A percentile compares a stretch with the other conserved stretches of the same genome.
Conservation (phyloP, 768 basidiomycete genomes). For the Scleroderma bovista region DNA sequence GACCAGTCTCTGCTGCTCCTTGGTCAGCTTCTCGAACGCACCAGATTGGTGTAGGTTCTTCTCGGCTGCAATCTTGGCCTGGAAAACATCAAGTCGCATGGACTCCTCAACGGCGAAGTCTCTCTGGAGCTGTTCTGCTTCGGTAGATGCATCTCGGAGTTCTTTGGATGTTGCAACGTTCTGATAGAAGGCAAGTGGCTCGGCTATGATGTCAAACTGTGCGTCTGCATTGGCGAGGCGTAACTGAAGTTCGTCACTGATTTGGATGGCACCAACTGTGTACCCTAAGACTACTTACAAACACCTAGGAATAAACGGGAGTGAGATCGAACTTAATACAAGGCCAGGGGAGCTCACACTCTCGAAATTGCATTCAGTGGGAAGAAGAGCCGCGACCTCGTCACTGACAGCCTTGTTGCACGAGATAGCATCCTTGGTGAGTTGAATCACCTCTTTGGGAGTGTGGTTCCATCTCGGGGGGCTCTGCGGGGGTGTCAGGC, state of each 20-base stretch:
- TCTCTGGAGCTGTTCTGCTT: slow-evolving; percentile 63
- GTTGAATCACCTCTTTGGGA: slow-evolving; percentile 48
- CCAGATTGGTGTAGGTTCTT: slow-evolving; percentile 62
- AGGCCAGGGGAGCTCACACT: slow-evolving; percentile 42
- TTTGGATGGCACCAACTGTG: slow-evolving; percentile 8
- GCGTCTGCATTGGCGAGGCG: slow-evolving; percentile 60
- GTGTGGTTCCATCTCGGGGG: slow-evolving; percentile 65
- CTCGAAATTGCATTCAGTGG: slow-evolving; percentile 56
- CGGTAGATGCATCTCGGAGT: slow-evolving; percentile 77
- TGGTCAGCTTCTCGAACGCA: slow-evolving; percentile 52
- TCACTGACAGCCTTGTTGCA: slow-evolving; percentile 51
- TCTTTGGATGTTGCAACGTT: slow-evolving; percentile 71
- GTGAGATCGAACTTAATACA: neutral
- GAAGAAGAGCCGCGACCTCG: slow-evolving; percentile 51
- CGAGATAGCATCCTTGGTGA: slow-evolving; percentile 57
- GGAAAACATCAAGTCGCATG: slow-evolving; percentile 79
- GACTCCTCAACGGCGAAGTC: slow-evolving; percentile 71
- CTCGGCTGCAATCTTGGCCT: slow-evolving; percentile 64
- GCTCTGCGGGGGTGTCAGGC: slow-evolving; percentile 58
- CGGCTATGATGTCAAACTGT: slow-evolving; percentile 41
- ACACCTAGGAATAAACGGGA: slow-evolving; percentile 45
- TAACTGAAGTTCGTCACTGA: slow-evolving; percentile 34
- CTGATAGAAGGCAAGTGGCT: slow-evolving; percentile 74
- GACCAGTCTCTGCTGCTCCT: slow-evolving; percentile 71
- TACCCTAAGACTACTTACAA: slow-evolving; percentile 45